A percentile compares a stretch with the other conserved stretches of the same genome.
Conservation (phyloP, 441 rosid genomes). For the Pelargonium australe region DNA sequence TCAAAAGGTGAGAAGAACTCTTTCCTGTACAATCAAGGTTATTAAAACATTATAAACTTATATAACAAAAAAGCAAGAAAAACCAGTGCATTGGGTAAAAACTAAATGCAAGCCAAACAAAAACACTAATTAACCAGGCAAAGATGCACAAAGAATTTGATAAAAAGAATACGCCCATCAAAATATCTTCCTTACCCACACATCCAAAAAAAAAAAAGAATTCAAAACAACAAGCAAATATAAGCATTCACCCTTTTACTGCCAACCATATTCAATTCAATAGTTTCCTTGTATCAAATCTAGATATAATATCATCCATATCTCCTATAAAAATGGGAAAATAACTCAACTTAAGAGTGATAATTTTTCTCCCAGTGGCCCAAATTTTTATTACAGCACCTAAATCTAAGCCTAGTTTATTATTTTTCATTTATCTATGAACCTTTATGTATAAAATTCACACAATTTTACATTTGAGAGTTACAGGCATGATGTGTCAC, state of each 20-base stretch:
- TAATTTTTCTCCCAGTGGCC: neutral
- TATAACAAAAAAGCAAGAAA: neutral
- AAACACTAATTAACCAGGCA: neutral
- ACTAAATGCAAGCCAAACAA: neutral
- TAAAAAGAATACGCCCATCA: neutral
- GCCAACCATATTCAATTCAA: neutral
- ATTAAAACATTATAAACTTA: neutral
- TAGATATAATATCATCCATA: neutral
- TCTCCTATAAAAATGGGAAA: neutral
- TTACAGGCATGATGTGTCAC: neutral
- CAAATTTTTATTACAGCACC: neutral
- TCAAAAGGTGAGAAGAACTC: constrained; percentile 68
- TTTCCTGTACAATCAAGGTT: constrained; percentile 35
- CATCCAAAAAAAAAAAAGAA: neutral
- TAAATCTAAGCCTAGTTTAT: neutral
- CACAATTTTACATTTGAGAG: neutral
- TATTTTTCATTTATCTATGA: neutral
- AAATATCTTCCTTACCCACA: neutral
- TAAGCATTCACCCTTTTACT: neutral
- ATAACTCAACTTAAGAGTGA: neutral
- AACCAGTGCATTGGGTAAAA: neutral
- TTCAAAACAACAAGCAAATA: neutral
- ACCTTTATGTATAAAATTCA: neutral
- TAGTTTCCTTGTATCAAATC: neutral
- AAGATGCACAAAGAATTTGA: neutral